Percentiles rank a stretch among this genome's conserved stretches.
These are phyloP conservation scores for Pichia sp. DNA, from an alignment of 1,139 yeast species.

Conservation along the genomic window DNA sequence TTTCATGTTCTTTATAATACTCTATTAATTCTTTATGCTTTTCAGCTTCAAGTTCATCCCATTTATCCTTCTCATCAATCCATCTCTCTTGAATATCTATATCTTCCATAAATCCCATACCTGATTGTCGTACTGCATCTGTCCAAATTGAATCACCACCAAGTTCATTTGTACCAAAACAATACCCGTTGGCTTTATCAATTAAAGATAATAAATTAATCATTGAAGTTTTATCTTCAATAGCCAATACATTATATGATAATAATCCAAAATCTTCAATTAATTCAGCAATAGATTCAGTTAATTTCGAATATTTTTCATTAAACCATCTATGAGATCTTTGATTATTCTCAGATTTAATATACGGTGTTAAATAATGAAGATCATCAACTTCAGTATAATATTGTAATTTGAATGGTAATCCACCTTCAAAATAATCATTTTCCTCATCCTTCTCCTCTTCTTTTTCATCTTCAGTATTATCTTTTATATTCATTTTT, in stretches of 20 bases:
- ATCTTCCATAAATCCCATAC: conserved; percentile 39
- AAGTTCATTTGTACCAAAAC: conserved; percentile 85
- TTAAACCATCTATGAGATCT: conserved; percentile 26
- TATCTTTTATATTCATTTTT: background rate
- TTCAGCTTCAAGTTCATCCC: conserved; percentile 56
- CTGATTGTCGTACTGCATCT: conserved; percentile 73
- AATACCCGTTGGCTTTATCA: conserved; percentile 90
- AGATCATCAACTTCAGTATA: conserved; percentile 92
- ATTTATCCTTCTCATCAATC: conserved; percentile 77
- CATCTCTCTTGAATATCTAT: conserved; percentile 91
- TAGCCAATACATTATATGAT: conserved; percentile 80
- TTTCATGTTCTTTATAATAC: conserved; percentile 17
- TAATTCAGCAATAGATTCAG: conserved; percentile 74
- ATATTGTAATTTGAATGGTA: conserved; percentile 72
- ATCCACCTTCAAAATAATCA: conserved; percentile 29
- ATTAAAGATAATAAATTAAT: conserved; percentile 67
- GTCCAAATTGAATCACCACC: conserved; percentile 98
- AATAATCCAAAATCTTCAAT: conserved; percentile 86
- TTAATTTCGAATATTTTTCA: conserved; percentile 54
- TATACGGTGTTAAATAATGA: conserved; percentile 55
- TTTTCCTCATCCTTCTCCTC: conserved; percentile 27
- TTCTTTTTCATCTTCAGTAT: conserved; percentile 5
- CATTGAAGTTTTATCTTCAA: conserved; percentile 91
- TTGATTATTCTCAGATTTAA: conserved; percentile 58
- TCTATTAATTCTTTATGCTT: conserved; percentile 35